These are phyloP conservation scores for Cercophora samala DNA, from an alignment of 495 filamentous ascomycete genomes.

Conservation along the genomic window DNA sequence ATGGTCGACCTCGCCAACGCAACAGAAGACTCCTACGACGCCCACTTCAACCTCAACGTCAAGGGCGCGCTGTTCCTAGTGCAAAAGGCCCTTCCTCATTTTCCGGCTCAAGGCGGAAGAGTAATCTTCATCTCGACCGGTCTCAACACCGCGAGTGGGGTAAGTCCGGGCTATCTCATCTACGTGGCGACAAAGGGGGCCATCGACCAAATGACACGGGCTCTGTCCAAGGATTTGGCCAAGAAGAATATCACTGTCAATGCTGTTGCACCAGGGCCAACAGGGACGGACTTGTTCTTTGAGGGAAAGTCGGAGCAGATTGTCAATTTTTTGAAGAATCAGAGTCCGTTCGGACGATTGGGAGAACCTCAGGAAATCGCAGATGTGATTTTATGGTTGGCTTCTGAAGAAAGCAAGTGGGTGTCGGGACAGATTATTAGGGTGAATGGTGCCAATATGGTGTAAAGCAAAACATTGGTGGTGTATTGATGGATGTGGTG, in stretches of 20 bases:
- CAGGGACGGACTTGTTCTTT: slow-evolving; percentile 63
- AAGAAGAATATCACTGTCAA: slow-evolving; percentile 61
- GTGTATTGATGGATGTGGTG: neutral
- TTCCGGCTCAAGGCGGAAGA: slow-evolving; percentile 48
- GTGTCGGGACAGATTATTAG: slow-evolving; percentile 63
- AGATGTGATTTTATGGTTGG: slow-evolving; percentile 53
- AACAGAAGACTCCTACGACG: slow-evolving; percentile 60
- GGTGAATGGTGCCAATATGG: slow-evolving; percentile 56
- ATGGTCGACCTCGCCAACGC: slow-evolving; percentile 55
- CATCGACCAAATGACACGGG: slow-evolving; percentile 65
- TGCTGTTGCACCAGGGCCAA: slow-evolving; percentile 62
- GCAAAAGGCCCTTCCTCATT: slow-evolving; percentile 62
- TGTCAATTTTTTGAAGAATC: slow-evolving; percentile 49
- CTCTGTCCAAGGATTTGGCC: slow-evolving; percentile 62
- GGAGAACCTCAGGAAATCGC: slow-evolving; percentile 64
- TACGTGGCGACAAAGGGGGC: slow-evolving; percentile 65
- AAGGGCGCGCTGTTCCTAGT: slow-evolving; percentile 66
- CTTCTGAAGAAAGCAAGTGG: slow-evolving; percentile 52
- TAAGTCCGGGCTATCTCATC: slow-evolving; percentile 59
- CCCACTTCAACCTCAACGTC: slow-evolving; percentile 56
- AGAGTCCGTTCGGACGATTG: slow-evolving; percentile 54
- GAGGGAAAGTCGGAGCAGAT: slow-evolving; percentile 59
- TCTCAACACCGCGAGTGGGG: slow-evolving; percentile 40
- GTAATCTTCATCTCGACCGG: slow-evolving; percentile 62
- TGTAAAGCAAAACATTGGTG: slow-evolving; percentile 15